Conservation (phyloP, 2,329 filamentous ascomycete genomes). For the Ambrosiella cleistominuta region DNA sequence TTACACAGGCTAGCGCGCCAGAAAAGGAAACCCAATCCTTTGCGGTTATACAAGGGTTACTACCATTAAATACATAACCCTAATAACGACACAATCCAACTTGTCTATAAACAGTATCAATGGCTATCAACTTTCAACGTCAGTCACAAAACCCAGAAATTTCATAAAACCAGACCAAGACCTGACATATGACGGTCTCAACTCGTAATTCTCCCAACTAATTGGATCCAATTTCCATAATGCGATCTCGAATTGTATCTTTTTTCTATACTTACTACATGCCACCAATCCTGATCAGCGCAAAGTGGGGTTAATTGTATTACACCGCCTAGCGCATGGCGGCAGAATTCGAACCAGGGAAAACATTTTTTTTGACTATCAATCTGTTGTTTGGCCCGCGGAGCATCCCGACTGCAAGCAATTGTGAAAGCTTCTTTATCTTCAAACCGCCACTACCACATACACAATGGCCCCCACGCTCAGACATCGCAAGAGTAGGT, state of each 20-base stretch:
- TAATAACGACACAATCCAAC: not conserved
- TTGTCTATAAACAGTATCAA: too few relatives aligned
- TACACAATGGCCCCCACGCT: slow-evolving; percentile 29
- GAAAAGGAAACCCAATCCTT: not conserved
- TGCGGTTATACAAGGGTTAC: not conserved
- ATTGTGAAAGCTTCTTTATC: not conserved
- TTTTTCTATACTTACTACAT: not conserved
- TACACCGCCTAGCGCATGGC: slow-evolving; percentile 8
- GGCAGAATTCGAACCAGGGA: slow-evolving; percentile 21
- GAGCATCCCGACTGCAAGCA: slow-evolving; percentile 2
- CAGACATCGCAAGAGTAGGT: slow-evolving; percentile 22
- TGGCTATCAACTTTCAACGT: too few relatives aligned
- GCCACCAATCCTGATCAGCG: not conserved
- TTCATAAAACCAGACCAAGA: not conserved
- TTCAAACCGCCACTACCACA: slow-evolving; percentile 13
- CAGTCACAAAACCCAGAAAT: not conserved
- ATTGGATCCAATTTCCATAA: too few relatives aligned
- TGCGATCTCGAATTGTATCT: not conserved
- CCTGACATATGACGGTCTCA: too few relatives aligned
- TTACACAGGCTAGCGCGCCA: not conserved
- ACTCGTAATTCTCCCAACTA: too few relatives aligned
- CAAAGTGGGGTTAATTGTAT: slow-evolving; percentile 5
- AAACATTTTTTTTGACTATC: slow-evolving; percentile 19
- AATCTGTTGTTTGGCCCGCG: slow-evolving; percentile 5
- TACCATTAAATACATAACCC: not conserved